Conservation (phyloP, 768 basidiomycete genomes). For the Suillus spraguei region DNA sequence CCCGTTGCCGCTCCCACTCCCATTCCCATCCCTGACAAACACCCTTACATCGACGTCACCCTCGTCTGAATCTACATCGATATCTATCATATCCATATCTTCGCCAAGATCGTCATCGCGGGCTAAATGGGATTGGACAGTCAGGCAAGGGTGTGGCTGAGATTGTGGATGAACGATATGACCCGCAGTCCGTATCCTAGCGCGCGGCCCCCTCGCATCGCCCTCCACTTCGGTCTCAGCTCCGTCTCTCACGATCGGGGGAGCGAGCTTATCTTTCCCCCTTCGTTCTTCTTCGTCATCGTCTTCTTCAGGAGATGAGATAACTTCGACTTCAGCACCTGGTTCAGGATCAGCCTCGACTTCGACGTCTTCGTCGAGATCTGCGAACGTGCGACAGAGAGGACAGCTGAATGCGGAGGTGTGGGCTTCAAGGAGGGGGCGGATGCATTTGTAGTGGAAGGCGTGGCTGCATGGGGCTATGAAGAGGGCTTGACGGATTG, state of each 20-base stretch:
- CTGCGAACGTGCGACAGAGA: slow-evolving; percentile 91
- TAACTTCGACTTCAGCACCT: slow-evolving; percentile 26
- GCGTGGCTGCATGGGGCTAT: slow-evolving; percentile 98
- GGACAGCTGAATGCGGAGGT: slow-evolving; percentile 95
- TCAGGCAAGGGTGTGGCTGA: neutral
- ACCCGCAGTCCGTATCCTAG: slow-evolving; percentile 30
- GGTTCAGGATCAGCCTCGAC: slow-evolving; percentile 45
- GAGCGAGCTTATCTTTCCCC: slow-evolving; percentile 3
- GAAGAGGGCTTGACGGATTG: slow-evolving; percentile 94
- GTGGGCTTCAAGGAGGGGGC: slow-evolving; percentile 86
- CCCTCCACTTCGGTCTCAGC: slow-evolving; percentile 37
- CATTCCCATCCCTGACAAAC: slow-evolving; percentile 19
- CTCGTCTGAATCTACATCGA: slow-evolving; percentile 12
- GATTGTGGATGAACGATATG: slow-evolving; percentile 17
- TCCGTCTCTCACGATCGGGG: slow-evolving; percentile 29
- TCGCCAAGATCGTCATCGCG: slow-evolving; percentile 19
- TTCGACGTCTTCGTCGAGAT: slow-evolving; percentile 96
- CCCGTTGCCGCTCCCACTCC: slow-evolving; percentile 13
- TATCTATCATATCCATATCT: slow-evolving; percentile 28
- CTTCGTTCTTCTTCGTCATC: slow-evolving; percentile 24
- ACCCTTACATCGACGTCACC: slow-evolving; percentile 10
- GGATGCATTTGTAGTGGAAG: slow-evolving; percentile 96
- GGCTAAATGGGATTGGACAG: slow-evolving; percentile 9
- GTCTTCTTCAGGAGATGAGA: slow-evolving; percentile 6
- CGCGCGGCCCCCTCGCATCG: slow-evolving; percentile 25